Base-by-base conservation (phyloP, 371 early-diverging fungal species). In the Polyrhizophydium stewartii region DNA sequence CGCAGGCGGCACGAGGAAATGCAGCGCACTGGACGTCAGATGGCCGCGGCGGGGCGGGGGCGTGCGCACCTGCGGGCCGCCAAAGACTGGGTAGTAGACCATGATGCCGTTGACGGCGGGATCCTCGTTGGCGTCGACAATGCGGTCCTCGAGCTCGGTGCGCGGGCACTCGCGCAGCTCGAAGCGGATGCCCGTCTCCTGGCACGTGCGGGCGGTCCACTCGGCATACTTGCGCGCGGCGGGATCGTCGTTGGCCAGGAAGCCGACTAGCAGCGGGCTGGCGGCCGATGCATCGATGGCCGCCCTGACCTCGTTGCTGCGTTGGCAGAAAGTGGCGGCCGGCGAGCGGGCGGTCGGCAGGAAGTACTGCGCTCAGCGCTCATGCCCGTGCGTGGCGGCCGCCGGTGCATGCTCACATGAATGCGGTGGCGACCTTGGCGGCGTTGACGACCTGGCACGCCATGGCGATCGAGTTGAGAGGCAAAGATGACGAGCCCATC, bases 201-300 rank as follows among this genome's bases (percentile, higher is more conserved):
- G 85, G 69, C 94, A 93, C 16, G 95, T 89, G 77, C 92, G 93
- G 58, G 84, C 84, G 5, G 95, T 94, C 89, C 91, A 93, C 64
- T 92, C 88, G 25, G 79, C 79, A 63, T 78, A 78, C 58, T 69
- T 75, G 17, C 61, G 43, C 21, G 76, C 74, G 52, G 94, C 91
- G 40, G 92, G 92, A 61, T 97, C 96, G 27, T 89, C 88, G 72
- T 97, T 97, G 46, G 97, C 94, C 7, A 97, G 84, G 75, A 96
- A 94, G 5, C 92, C 96, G 10, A 96, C 96, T 51, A 97, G 82
- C 62, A 85, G 87, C 38, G 96, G 96, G n/a, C 75, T 71, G 33
- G 25, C 33, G 27, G 12, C 10, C 31, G 5, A 5, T 24, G 5
- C 10, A 2, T 12, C 21, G 16, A 51, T 51, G 33, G 2, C 21